Base-by-base conservation (phyloP, 495 filamentous ascomycete genomes). In the Mycothermus thermophilus region DNA sequence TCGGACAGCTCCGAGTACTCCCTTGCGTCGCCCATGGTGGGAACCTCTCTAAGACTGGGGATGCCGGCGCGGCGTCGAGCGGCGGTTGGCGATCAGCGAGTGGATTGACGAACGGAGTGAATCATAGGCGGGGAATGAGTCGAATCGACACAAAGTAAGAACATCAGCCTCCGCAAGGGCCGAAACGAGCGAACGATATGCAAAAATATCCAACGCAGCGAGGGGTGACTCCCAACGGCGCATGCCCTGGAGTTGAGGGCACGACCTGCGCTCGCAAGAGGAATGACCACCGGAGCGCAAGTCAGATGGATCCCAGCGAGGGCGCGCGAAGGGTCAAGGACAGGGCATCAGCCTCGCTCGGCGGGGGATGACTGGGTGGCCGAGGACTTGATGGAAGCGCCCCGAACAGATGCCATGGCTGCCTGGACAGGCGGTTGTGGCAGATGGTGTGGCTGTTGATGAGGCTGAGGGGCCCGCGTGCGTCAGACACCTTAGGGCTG, bases 231-330 rank as follows among this genome's bases (percentile, higher is more conserved):
- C 35, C 37, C 21, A 8, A 36, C 27, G 12, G 39, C 34, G 20
- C 20, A 33, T 20, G 17, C 17, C 40, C 29, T 16, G 30, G 24
- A 15, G 29, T 9, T 34, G 40, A 32, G 38, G 35, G 23, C 31
- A 23, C 25, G 29, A 47, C 22, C 17, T 23, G 43, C 35, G 44
- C 46, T 47, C 24, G 26, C 43, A 30, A 38, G 30, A 37, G 38
- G 42, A 39, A 50, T 51, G 48, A 55, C 46, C 49, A 39, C 27
- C 44, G 34, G 35, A 42, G 42, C 40, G 31, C 37, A 28, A 40
- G 56, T 59, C 56, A 59, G 56, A 59, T 57, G 56, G 37, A 33
- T n/a, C 52, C 35, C 35, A 43, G 47, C 46, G 40, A 48, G 40
- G 37, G 36, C 15, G 42, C 35, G 44, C 24, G 39, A 45, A 35